Base-by-base conservation (phyloP, 805 yeast genomes). In the Saccharomycopsis schoenii region DNA sequence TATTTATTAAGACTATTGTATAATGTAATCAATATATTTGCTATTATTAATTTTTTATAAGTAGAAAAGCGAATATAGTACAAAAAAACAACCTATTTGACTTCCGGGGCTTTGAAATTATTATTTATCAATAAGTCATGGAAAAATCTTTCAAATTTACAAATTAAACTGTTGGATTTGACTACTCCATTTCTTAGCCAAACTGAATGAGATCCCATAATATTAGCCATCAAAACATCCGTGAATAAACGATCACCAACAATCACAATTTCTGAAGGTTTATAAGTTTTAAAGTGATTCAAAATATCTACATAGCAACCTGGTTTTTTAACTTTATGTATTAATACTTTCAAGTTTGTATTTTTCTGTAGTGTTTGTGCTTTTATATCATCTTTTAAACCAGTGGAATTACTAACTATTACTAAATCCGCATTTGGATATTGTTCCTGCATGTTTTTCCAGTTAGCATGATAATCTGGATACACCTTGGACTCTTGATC, bases 171-270 rank as follows among this genome's bases (percentile, higher is more conserved):
- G 29, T 77, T 71, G 1, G 87, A 80, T 54, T 75, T 71, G 60
- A 74, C 75, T 4, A 91, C 96, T 3, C 98, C 98, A 25, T 84
- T 84, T 58, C 80, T 76, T 1, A 94, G 69, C 97, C 98, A 94
- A 2, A 90, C 78, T 0, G 93, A 88, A 72, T 83, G 82, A 0
- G 94, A 77, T 0, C 96, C 96, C 96, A 93, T 90, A 77, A 85
- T 77, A 68, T 94, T 93, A 19, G 97, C 97, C 96, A 94, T 88
- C 58, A 92, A 73, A 60, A 94, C 81, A 71, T 94, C 99, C 0
- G 99, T 94, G 73, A 91, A 84, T 29, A 94, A 77, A 43, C 99
- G 74, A 67, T 94, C 99, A 0, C 99, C 99, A 11, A 94, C 82
- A 5, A 94, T 85, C 0, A 89, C 93, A 15, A 94, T 84, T 65